Evolutionary conservation across 305 asterid species (phyloP).

Genomic region (Withania somnifera): DNA sequence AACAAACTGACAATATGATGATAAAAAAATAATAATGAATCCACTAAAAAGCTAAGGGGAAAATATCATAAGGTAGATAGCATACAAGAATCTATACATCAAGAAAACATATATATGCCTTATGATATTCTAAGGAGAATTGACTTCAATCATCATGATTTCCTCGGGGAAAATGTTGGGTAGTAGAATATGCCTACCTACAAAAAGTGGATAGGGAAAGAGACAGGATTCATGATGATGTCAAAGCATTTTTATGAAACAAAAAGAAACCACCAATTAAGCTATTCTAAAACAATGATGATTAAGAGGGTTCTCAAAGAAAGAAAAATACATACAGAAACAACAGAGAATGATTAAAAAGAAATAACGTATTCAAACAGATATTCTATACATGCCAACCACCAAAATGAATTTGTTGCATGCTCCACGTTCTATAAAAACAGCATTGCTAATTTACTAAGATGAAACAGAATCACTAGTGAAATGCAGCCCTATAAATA

Average conservation of each 20-base stretch:
- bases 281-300: background rate
- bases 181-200: background rate
- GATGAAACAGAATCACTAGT: background rate
- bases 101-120: background rate
- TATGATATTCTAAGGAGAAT: background rate
- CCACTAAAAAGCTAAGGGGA: background rate
- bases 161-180: background rate
- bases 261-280: background rate
- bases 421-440: background rate
- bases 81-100: background rate
- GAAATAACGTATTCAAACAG: background rate
- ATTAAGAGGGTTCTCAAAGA: background rate
- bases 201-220: background rate
- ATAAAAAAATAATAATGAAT: background rate
- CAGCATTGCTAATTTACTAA: background rate
- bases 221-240: background rate
- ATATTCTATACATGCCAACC: background rate
- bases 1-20: background rate
- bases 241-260: background rate
- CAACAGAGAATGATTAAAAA: background rate
- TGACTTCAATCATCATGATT: background rate
- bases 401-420: background rate
- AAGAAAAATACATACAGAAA: background rate
- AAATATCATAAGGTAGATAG: background rate
- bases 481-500: conserved; percentile 3